phyloP scores from a whole-genome alignment of 306 rosid species.

The Hippophae tibetana region DNA sequence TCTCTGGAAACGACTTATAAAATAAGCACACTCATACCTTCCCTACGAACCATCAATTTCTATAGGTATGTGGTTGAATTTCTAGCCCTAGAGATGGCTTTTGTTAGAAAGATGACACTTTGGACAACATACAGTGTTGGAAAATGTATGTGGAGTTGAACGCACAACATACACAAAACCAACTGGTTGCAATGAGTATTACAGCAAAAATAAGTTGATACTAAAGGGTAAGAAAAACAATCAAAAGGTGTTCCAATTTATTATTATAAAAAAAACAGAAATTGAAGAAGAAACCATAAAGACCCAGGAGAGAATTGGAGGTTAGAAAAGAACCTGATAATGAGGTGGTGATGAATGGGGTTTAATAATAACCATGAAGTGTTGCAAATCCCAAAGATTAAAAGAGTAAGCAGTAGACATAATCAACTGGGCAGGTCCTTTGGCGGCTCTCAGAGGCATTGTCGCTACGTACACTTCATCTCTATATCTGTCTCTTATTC shows the following conservation, averaged over 20 bases:
- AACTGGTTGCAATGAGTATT: background rate
- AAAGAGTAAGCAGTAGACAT: slow-evolving; percentile 64
- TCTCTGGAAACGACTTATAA: no score
- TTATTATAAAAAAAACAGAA: background rate
- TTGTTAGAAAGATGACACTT: no score
- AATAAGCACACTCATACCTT: no score
- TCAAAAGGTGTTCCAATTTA: no score
- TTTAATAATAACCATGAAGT: slow-evolving; percentile 74
- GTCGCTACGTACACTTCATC: slow-evolving; percentile 80
- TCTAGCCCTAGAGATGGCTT: no score
- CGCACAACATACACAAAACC: background rate
- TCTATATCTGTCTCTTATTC: slow-evolving; percentile 30
- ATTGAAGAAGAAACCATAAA: background rate
- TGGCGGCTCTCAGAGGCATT: slow-evolving; percentile 72
- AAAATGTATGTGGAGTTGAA: background rate
- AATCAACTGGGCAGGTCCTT: slow-evolving; percentile 76
- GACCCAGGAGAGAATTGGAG: slow-evolving; percentile 2
- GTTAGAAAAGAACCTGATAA: slow-evolving; percentile 42
- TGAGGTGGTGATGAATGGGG: slow-evolving; percentile 33
- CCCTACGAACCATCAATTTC: no score
- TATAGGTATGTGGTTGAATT: no score
- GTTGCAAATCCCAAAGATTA: slow-evolving; percentile 75
- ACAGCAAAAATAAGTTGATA: no score
- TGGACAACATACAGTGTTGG: no score
- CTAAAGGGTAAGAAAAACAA: background rate